A percentile compares a stretch with the other conserved stretches of the same genome.
phyloP scores from a whole-genome alignment of 495 filamentous ascomycete genomes.

The Aspergillus biplanus region DNA sequence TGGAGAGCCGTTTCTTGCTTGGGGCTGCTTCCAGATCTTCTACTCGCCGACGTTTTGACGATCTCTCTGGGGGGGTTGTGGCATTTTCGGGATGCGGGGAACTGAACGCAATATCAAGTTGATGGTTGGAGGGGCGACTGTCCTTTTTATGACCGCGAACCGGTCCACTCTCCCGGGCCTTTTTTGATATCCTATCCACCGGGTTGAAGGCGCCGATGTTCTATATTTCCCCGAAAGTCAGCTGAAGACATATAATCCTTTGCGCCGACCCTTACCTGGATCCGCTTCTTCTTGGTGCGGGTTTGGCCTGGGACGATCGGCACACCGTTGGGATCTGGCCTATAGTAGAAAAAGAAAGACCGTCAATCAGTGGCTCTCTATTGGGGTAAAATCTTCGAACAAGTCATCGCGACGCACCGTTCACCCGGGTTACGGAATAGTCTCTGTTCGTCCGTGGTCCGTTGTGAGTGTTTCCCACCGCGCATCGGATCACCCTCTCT shows the following conservation, averaged over 20 bases:
- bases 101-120: background rate
- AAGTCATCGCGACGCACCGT: slow-evolving; percentile 8
- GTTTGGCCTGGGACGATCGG: slow-evolving; percentile 28
- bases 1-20: slow-evolving; percentile 10
- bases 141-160: slow-evolving; percentile 36
- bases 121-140: slow-evolving; percentile 1
- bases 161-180: slow-evolving; percentile 42
- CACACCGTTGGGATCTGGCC: slow-evolving; percentile 24
- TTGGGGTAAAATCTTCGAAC: background rate
- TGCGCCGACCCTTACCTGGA: slow-evolving; percentile 9
- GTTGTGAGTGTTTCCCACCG: background rate
- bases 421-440: slow-evolving; percentile 23
- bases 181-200: slow-evolving; percentile 34
- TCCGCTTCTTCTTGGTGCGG: slow-evolving; percentile 14
- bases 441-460: slow-evolving; percentile 24
- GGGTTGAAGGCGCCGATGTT: slow-evolving; percentile 29
- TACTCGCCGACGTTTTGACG: slow-evolving; percentile 39
- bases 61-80: slow-evolving; percentile 28
- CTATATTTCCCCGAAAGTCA: slow-evolving; percentile 5
- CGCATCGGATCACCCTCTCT: slow-evolving; percentile 17
- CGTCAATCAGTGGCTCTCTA: background rate
- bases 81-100: slow-evolving; percentile 15
- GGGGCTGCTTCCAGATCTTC: slow-evolving; percentile 14
- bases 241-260: background rate
- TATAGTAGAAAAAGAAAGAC: slow-evolving; percentile 10